These are phyloP conservation scores for Climacium dendroides DNA, from an alignment of 225 moss, liverwort and hornwort genomes.

Conservation along the genomic window DNA sequence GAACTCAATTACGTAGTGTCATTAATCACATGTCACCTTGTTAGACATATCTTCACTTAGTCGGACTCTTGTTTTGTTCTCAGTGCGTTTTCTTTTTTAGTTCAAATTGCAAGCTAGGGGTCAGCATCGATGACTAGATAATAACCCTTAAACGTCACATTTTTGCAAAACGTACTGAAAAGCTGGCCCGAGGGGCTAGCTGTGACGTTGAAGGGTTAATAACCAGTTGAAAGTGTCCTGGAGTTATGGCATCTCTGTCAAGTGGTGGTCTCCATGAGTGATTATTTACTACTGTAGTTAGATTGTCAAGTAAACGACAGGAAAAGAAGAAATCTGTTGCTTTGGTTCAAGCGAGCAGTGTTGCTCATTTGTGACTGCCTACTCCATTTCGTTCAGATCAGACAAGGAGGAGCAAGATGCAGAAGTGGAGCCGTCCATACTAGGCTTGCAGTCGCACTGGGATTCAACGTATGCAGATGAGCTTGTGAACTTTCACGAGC, in stretches of 20 bases:
- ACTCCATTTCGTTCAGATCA: conserved; percentile 37
- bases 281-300: not conserved
- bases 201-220: not conserved
- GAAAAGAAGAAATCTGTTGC: not conserved
- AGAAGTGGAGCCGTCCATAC: conserved; percentile 61
- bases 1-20: not conserved
- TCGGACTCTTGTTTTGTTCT: not conserved
- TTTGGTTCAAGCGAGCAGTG: not conserved
- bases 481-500: conserved; percentile 80
- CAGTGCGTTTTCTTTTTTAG: not conserved
- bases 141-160: too few relatives aligned
- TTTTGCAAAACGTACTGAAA: not conserved
- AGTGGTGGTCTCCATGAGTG: not conserved
- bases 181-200: not conserved
- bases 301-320: not conserved
- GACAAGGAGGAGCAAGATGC: conserved; percentile 83
- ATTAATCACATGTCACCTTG: not conserved
- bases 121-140: not conserved
- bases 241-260: not conserved
- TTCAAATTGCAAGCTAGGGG: not conserved
- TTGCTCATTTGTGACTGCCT: not conserved
- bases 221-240: not conserved
- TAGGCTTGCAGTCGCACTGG: conserved; percentile 93
- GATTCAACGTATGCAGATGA: conserved; percentile 87
- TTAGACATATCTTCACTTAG: not conserved